Percentiles rank a stretch among this genome's conserved stretches.
Evolutionary conservation across 2,329 filamentous ascomycete genomes (phyloP).

Genomic region (Hortaea werneckii): DNA sequence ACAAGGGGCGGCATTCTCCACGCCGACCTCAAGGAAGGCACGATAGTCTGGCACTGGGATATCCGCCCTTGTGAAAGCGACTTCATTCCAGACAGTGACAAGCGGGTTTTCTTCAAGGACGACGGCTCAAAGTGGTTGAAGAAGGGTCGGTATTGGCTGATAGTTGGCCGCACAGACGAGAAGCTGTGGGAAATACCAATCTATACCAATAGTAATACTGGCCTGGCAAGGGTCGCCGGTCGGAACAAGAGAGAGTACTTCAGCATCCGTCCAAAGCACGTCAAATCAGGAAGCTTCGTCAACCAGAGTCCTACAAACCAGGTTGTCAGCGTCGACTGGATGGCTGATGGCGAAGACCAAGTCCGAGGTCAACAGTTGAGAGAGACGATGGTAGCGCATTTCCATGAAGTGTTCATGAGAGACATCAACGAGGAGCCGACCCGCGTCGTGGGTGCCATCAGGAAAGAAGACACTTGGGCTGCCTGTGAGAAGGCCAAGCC

Average conservation of each 20-base stretch:
- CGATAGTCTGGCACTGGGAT: conserved; percentile 1
- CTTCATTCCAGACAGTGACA: background rate
- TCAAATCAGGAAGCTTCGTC: background rate
- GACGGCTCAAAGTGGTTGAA: background rate
- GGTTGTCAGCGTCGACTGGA: background rate
- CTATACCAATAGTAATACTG: conserved; percentile 2
- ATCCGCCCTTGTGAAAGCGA: background rate
- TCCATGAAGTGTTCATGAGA: background rate
- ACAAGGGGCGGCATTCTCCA: background rate
- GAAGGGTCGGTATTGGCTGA: background rate
- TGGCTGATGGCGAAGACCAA: background rate
- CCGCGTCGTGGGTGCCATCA: background rate
- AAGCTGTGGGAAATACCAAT: conserved; percentile 1
- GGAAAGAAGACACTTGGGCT: background rate
- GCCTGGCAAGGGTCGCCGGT: background rate
- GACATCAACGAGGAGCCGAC: background rate
- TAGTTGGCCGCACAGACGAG: background rate
- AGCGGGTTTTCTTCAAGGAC: background rate
- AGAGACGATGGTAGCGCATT: conserved; percentile 1
- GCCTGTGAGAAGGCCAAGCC: background rate
- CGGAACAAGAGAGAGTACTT: background rate
- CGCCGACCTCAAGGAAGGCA: background rate
- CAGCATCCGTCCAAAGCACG: background rate
- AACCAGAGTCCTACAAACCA: background rate
- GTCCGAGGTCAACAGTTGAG: background rate